A percentile compares a stretch with the other conserved stretches of the same genome.
These are phyloP conservation scores for Phyllosticta citrichinensis DNA, from an alignment of 2,329 filamentous ascomycete genomes.

Conservation along the genomic window DNA sequence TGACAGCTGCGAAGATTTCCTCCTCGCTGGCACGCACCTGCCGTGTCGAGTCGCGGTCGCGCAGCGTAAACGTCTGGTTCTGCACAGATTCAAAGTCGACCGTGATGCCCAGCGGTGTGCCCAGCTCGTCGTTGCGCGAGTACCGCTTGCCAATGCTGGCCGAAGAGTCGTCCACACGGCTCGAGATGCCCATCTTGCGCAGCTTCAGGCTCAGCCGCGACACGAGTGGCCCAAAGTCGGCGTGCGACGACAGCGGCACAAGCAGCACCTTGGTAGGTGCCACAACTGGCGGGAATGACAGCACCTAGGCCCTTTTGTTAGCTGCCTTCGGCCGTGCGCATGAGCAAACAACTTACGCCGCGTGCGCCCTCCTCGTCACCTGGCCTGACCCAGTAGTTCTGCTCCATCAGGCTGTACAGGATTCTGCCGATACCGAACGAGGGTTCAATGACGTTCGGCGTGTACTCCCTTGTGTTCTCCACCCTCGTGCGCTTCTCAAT, in stretches of 20 bases:
- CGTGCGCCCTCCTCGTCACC: conserved; percentile 62
- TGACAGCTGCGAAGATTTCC: conserved; percentile 67
- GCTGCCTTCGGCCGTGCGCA: conserved; percentile 1
- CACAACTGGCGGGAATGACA: conserved; percentile 65
- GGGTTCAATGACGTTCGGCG: conserved; percentile 91
- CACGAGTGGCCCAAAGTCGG: conserved; percentile 69
- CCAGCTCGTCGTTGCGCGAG: conserved; percentile 84
- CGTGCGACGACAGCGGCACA: conserved; percentile 74
- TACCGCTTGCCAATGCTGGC: conserved; percentile 89
- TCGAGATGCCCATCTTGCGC: conserved; percentile 66
- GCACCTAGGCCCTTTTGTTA: conserved; percentile 37
- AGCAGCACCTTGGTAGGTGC: conserved; percentile 95
- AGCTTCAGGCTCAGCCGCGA: conserved; percentile 65
- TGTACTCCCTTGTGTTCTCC: conserved; percentile 83
- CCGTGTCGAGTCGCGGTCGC: conserved; percentile 82
- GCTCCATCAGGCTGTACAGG: conserved; percentile 85
- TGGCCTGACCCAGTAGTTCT: conserved; percentile 86
- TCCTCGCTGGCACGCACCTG: conserved; percentile 80
- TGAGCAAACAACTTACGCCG: conserved; percentile 52
- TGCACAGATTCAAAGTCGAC: conserved; percentile 93
- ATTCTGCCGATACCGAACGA: conserved; percentile 97
- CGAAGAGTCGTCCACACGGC: conserved; percentile 78
- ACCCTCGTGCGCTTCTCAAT: conserved; percentile 76
- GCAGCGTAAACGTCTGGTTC: conserved; percentile 74
- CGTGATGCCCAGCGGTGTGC: conserved; percentile 87